These are phyloP conservation scores for Ogataea siamensis DNA, from an alignment of 805 yeast species.

Conservation along the genomic window DNA sequence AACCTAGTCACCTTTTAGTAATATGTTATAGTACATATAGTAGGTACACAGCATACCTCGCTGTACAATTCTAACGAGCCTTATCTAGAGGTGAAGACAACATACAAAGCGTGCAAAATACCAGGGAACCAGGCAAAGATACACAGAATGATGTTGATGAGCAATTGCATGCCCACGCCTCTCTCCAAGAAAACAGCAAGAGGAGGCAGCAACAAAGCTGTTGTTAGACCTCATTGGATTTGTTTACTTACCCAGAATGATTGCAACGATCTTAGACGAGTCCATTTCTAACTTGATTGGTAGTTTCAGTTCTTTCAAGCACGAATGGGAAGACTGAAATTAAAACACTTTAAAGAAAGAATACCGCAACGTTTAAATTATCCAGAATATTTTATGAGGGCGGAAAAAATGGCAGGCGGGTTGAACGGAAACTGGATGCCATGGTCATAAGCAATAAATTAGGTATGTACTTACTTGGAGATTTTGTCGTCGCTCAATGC, in stretches of 20 bases:
- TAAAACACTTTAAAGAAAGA: slow-evolving; percentile 1
- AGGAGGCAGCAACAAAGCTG: slow-evolving; percentile 65
- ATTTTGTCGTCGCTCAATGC: background rate
- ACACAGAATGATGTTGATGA: slow-evolving; percentile 64
- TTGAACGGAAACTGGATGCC: background rate
- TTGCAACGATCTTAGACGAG: slow-evolving; percentile 24
- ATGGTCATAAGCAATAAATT: background rate
- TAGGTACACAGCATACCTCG: background rate
- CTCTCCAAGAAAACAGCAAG: slow-evolving; percentile 69
- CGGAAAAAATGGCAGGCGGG: background rate
- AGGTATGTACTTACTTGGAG: background rate
- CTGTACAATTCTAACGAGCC: background rate
- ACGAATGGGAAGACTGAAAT: background rate
- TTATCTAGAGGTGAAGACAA: slow-evolving; percentile 38
- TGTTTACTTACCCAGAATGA: slow-evolving; percentile 24
- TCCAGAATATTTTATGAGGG: background rate
- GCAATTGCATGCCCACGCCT: slow-evolving; percentile 63
- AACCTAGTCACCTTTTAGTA: background rate
- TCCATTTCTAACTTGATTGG: too few species aligned
- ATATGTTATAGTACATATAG: slow-evolving; percentile 1
- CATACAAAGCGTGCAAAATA: slow-evolving; percentile 70
- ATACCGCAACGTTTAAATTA: background rate
- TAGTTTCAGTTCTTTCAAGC: background rate
- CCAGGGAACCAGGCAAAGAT: slow-evolving; percentile 73
- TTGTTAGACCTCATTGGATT: slow-evolving; percentile 3